Base-by-base conservation (phyloP, 2,329 filamentous ascomycete species). In the Penicillium sp. region DNA sequence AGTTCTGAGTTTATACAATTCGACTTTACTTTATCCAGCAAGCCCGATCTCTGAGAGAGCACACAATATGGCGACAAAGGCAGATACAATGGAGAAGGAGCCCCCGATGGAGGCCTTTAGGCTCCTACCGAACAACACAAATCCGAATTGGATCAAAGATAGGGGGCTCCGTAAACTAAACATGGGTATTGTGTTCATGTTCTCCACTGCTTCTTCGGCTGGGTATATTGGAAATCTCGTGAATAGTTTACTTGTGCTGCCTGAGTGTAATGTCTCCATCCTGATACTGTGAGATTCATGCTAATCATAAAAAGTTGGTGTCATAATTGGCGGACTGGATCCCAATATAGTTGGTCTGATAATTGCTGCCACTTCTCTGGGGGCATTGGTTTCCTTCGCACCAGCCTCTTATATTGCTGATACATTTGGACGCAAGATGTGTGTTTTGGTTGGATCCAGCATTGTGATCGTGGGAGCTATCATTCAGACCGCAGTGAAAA, bases 371-470 rank as follows among this genome's bases (percentile, higher is more conserved):
- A 59, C 57, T 12, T 65, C 62, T 5, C 21, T 65, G 3, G 62
- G 62, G 2, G 61, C 61, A 7, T 58, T 65, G 13, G n/a, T 62
- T 6, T 58, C 62, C 6, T 65, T 63, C n/a, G 56, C 56, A 8
- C 62, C 62, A 12, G 62, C 61, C 5, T 65, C 62, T 9, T 64
- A 65, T 52, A 57, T 63, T 17, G 62, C 76, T 17, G 79, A 82
- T 57, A 79, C 72, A 71, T 71, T 74, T 9, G 79, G 79, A 0
- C 71, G 79, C 15, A 77, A 73, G 4, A 71, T 71, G 55, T 74
- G 76, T n/a, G 76, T 82, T 21, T 77, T 75, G 54, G 68, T 79
- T 35, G 79, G 74, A 7, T 73, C 67, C 10, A 42, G 58, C 9
- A 47, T 68, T 1, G 62, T 66, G n/a, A 67, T 70, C 5, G 49